Percentiles rank a stretch among this genome's conserved stretches.
Conservation (phyloP, 2,329 filamentous ascomycete genomes). For the Exophiala viscosa region DNA sequence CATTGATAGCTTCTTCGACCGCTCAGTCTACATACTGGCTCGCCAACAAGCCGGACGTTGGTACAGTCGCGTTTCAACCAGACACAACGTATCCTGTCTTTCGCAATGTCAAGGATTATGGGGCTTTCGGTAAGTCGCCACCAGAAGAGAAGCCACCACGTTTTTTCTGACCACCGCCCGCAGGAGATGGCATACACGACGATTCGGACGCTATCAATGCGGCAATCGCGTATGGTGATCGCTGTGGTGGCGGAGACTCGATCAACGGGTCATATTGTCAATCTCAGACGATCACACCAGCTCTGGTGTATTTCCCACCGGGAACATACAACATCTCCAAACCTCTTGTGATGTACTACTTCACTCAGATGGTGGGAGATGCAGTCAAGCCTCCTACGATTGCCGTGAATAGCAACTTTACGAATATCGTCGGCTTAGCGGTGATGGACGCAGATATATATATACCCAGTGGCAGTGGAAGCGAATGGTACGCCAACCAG, state of each 20-base stretch:
- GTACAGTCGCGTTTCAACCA: conserved; percentile 30
- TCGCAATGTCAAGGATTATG: conserved; percentile 68
- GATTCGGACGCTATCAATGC: conserved; percentile 77
- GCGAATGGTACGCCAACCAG: conserved; percentile 68
- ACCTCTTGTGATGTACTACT: conserved; percentile 64
- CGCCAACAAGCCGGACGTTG: conserved; percentile 34
- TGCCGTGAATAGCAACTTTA: conserved; percentile 40
- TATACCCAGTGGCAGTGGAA: conserved; percentile 48
- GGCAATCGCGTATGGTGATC: conserved; percentile 57
- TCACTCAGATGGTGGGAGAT: conserved; percentile 65
- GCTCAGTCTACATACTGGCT: conserved; percentile 33
- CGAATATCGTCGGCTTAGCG: conserved; percentile 69
- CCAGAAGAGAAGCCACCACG: neutral
- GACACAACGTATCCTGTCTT: conserved; percentile 51
- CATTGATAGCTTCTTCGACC: conserved; percentile 6
- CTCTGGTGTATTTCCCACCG: conserved; percentile 77
- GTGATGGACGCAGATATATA: conserved; percentile 81
- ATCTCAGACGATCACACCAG: conserved; percentile 69
- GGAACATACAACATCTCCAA: conserved; percentile 71
- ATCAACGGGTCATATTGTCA: conserved; percentile 52
- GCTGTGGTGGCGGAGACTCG: conserved; percentile 60
- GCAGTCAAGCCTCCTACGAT: conserved; percentile 64
- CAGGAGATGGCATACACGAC: conserved; percentile 61
- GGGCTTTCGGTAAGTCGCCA: conserved; percentile 46
- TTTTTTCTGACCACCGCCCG: neutral